Base-by-base conservation (phyloP, 805 yeast species). In the Monosporozyma servazzii region DNA sequence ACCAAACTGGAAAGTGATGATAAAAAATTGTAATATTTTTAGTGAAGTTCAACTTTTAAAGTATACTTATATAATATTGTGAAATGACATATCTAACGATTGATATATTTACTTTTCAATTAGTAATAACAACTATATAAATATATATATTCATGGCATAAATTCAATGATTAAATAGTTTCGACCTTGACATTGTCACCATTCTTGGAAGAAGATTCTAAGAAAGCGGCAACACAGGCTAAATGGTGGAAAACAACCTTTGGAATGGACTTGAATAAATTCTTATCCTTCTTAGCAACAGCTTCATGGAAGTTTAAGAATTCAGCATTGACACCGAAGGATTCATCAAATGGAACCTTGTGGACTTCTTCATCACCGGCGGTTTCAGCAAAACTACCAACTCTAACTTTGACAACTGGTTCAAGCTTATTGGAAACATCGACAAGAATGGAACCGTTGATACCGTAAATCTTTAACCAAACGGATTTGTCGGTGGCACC, bases 241-340 rank as follows among this genome's bases (percentile, higher is more conserved):
- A 90, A 79, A 68, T 91, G 98, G 69, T 90, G 96, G 81, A 86
- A 90, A 5, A 95, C 88, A 55, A 74, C 77, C 56, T 79, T 84
- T 25, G 96, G 95, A n/a, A 82, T 75, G 42, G 79, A 78, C 41
- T 64, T 71, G 48, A 84, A 68, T 50, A 78, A 56, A 3, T 72
- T 61, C 69, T 86, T 86, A 66, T 86, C 88, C 56, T 79, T 78
- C 51, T 75, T 71, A 25, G 62, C 56, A 29, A 85, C 82, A n/a
- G 89, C 88, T 45, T 77, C 76, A 51, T 71, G 71, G 60, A 81
- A 76, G 63, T 78, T 78, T 63, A 69, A 69, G 51, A 81, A 75
- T 61, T 81, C 87, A 2, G 72, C 71, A 30, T 71, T 70, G 18
- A 77, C 74, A 41, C 93, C 90, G 54, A 82, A 80, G 17, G 76